Evolutionary conservation across 768 basidiomycete species (phyloP), one percentile per base, ranked within the genome.

Genomic region (Pleurotus cornucopiae): DNA sequence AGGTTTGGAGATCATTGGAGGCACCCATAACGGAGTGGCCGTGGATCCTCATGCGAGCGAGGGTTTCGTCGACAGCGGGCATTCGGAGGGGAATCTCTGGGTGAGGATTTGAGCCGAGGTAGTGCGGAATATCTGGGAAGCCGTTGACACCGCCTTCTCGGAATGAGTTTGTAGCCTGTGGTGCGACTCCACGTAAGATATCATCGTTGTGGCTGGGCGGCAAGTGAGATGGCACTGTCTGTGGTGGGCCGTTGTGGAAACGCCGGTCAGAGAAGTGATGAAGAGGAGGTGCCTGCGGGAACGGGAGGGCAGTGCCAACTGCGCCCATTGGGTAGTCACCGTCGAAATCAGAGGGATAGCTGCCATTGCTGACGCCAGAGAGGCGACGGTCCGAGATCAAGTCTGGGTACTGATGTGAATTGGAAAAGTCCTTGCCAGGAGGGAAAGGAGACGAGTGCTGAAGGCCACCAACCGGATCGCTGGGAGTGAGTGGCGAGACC

Each of bases 1-100:
- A 92, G 3, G 88, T 84, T 66, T 89, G 87, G 30, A 91, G 71
- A 70, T 92, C 89, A 60, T 77, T 87, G 9, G 86, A 83, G 40
- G 80, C 73, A 41, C 80, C 83, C 73, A 84, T 77, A 14, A 77
- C 76, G 39, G 80, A 76, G 34, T 75, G 79, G 7, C 75, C 76
- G 54, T 82, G 81, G 46, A 88, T 76, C 57, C 84, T 84, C 76
- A 90, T 79, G 38, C 84, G 78, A 54, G 83, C 75, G 62, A 89
- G 71, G 26, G 83, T 79, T 59, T 84, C 78, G 64, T 84, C 82
- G 18, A 88, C 81, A 49, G 74, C 69, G 6, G 85, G 75, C 76
- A 89, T 83, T 46, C 83, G 81, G 56, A 84, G 73, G n/a, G 75
- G 68, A 65, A 86, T 66, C 54, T 89, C 87, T 11, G 71, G 69